Evolutionary conservation across 768 basidiomycete genomes (phyloP).

Genomic region (Phallus indusiatus): DNA sequence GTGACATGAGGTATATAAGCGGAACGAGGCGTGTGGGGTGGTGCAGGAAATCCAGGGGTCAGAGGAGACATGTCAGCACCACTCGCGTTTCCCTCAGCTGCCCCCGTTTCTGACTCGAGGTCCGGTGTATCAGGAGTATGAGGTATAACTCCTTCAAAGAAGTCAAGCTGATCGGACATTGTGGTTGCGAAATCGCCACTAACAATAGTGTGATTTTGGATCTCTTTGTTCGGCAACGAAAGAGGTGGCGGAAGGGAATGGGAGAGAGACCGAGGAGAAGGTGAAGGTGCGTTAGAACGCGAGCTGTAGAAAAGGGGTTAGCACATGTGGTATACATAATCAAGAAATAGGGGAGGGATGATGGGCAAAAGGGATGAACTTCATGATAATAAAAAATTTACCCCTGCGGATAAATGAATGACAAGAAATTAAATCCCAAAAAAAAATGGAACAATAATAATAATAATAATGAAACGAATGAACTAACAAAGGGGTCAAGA

Average conservation of each 20-base stretch:
- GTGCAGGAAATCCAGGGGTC: constrained; percentile 26
- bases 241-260: not conserved
- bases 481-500: not conserved
- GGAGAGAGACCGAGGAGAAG: constrained; percentile 3
- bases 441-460: too few relatives aligned
- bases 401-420: too few relatives aligned
- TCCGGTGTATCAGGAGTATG: constrained; percentile 15
- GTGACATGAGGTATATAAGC: not conserved
- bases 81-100: constrained; percentile 34
- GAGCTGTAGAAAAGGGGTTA: constrained; percentile 14
- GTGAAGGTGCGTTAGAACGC: not conserved
- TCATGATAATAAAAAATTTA: too few relatives aligned
- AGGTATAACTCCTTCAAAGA: constrained; percentile 10
- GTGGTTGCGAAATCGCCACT: constrained; percentile 9
- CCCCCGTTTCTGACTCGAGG: constrained; percentile 27
- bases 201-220: constrained; percentile 13
- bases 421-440: too few relatives aligned
- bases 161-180: constrained; percentile 1
- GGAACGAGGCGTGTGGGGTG: not conserved
- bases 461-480: not conserved
- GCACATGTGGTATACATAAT: too few relatives aligned
- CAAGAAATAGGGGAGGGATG: not conserved
- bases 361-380: not conserved
- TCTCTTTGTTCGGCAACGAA: constrained; percentile 3
- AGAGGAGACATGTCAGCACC: constrained; percentile 36